Base-by-base conservation (phyloP, 164 flowering plant genomes). In the Stephania cephalantha region DNA sequence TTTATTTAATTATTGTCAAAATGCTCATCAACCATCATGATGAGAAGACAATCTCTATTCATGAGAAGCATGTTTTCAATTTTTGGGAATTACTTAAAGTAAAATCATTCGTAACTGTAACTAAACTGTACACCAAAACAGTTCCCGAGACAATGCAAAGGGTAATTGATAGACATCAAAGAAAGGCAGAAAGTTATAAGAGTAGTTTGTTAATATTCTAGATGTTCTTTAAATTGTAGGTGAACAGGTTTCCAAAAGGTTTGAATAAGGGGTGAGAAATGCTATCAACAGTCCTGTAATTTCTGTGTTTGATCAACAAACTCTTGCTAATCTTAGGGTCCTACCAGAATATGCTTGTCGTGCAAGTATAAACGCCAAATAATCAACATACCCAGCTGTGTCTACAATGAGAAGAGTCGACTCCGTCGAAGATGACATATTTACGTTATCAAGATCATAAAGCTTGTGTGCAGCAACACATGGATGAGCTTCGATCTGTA, bases 381-480 rank as follows among this genome's bases (percentile, higher is more conserved):
- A n/a, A 71, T 46, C 63, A 31, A 75, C 86, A 74, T 88, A 95
- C 99, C 99, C 98, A 74, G 98, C 91, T 81, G 30, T 94, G 86
- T 96, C 99, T 68, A 96, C 78, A 55, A 96, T 95, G 80, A 96
- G 85, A 83, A 96, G 92, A 68, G 97, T 86, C 71, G 97, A 83
- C 82, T 92, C 97, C 17, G 98, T 91, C 68, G 97, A 87, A 81
- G 95, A 79, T 30, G 98, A 77, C 79, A 25, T 90, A 80, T 86
- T 85, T 35, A 92, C 98, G 86, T 79, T 85, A 46, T 89, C 97
- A 70, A 96, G 89, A 82, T 94, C 95, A 80, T 82, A 88, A 70
- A 96, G 96, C 90, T 80, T 86, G 83, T 94, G 99, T 67, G 86
- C 87, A 78, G 98, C 95, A 84, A 96, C 99, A 91, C 95, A 86